Percentiles rank a stretch among this genome's conserved stretches.
phyloP scores from a whole-genome alignment of 2,329 filamentous ascomycete genomes.

The Monosporascus sp. region DNA sequence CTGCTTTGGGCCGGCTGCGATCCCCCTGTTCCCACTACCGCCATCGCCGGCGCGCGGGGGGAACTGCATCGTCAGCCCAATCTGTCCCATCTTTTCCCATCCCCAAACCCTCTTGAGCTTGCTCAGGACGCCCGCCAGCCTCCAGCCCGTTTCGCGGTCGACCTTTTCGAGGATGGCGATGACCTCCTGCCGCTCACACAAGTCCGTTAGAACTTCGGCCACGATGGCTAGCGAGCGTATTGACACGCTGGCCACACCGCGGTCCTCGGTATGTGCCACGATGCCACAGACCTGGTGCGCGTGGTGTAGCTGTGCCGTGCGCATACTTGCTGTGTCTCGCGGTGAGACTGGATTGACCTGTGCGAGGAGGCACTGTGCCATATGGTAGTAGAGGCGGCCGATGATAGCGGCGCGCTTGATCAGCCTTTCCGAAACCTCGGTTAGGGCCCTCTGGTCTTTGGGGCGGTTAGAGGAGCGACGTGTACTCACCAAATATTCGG shows the following conservation, averaged over 20 bases:
- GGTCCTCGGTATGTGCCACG: constrained; percentile 75
- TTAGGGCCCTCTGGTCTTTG: constrained; percentile 1
- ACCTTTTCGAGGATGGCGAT: constrained; percentile 72
- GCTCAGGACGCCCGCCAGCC: constrained; percentile 63
- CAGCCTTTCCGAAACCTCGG: constrained; percentile 46
- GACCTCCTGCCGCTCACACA: constrained; percentile 74
- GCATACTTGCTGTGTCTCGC: constrained; percentile 60
- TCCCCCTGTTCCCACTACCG: neutral
- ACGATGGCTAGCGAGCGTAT: constrained; percentile 75
- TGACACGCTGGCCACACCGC: constrained; percentile 71
- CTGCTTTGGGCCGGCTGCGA: neutral
- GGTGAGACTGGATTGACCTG: constrained; percentile 70
- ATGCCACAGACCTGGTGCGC: constrained; percentile 86
- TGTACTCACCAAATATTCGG: constrained; percentile 73
- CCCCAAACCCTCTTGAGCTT: constrained; percentile 75
- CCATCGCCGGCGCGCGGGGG: constrained; percentile 5
- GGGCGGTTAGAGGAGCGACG: neutral
- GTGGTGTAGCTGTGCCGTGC: constrained; percentile 63
- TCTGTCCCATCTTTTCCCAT: constrained; percentile 47
- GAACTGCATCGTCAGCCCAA: constrained; percentile 19
- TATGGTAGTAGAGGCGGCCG: constrained; percentile 84
- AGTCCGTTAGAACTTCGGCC: constrained; percentile 63
- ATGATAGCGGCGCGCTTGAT: constrained; percentile 78
- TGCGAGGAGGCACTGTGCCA: constrained; percentile 72
- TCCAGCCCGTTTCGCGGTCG: constrained; percentile 72